Base-by-base conservation (phyloP, 2,329 filamentous ascomycete species). In the Chrysosporium keratinophilum region DNA sequence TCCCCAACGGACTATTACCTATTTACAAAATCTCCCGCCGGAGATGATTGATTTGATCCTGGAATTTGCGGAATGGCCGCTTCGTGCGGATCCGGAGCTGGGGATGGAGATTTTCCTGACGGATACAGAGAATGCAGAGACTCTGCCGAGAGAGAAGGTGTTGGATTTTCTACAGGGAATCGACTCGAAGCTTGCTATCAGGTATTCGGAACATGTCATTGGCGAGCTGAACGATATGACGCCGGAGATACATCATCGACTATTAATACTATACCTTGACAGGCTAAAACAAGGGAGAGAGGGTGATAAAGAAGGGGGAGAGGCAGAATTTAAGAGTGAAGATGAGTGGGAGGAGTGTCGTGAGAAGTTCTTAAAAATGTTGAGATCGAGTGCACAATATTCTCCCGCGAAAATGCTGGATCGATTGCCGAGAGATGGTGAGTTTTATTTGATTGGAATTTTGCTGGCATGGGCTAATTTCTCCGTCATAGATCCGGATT, bases 111-210 rank as follows among this genome's bases (percentile, higher is more conserved):
- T 98, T 0, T 98, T 98, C 69, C 72, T 93, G 0, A 88, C 87
- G 1, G 93, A 98, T 66, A 93, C 88, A 0, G 88, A 95, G 65
- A 97, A 97, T 63, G 90, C 93, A 1, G 93, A 97, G 73, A 88
- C 83, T 0, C 70, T 98, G 10, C 89, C 91, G 1, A 79, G 91
- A 41, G 79, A 87, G 31, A 79, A 74, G 50, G 87, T 98, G 0
- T 75, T 91, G 1, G 73, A 77, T 1, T 97, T 91, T 63, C 72
- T 98, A 3, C 77, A 81, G 41, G 71, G 73, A 0, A 81, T 95
- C 34, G 83, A 94, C 62, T 64, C 75, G 9, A 76, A 77, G 43
- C 78, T 97, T 10, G 88, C 93, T 57, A 79, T 88, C 23, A 78
- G 75, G 57, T 98, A 98, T 67, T 74, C 97, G 3, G 90, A 96